Base-by-base conservation (phyloP, 1,139 yeast species). In the Pichia sp. region DNA sequence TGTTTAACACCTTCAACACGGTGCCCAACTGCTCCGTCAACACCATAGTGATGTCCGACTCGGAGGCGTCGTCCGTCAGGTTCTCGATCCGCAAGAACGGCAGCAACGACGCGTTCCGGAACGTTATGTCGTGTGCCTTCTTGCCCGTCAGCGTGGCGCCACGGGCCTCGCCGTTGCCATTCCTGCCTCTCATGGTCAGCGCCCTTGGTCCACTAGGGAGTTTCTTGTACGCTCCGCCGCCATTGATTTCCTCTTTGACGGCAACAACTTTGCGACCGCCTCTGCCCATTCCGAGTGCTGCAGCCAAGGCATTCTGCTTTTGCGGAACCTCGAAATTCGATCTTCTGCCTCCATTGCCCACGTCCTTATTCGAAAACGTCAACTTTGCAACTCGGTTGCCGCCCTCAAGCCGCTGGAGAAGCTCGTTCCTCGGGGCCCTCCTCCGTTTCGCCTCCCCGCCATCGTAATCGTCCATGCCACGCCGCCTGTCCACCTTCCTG, bases 51-150 rank as follows among this genome's bases (percentile, higher is more conserved):
- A 65, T 60, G 50, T 62, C 67, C 13, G 52, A 38, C 48, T 57
- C 59, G 1, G 60, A 47, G 3, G 59, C 65, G 8, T 55, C 62
- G 4, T 57, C 59, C 1, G 50, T 47, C 10, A 65, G 48, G 43
- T 65, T 65, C 5, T 41, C 40, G 5, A 65, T 57, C 49, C 67
- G 57, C 31, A 64, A 29, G 38, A 64, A 59, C n/a, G 57, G 60
- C 6, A 59, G 46, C 16, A 54, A 41, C 8, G 66, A 57, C 1
- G 65, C 63, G 52, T 61, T 56, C 47, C 53, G 57, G 38, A 62
- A 60, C 7, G 43, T 47, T 23, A 62, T 41, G 31, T 45, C 41
- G 7, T 45, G 32, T 13, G 41, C 30, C 4, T 30, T 43, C 7
- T 10, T 23, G n/a, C 34, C 36, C 8, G 34, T 44, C 13, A n/a